Conservation (phyloP, 208 protist species). For the Crithidia mellificae region DNA sequence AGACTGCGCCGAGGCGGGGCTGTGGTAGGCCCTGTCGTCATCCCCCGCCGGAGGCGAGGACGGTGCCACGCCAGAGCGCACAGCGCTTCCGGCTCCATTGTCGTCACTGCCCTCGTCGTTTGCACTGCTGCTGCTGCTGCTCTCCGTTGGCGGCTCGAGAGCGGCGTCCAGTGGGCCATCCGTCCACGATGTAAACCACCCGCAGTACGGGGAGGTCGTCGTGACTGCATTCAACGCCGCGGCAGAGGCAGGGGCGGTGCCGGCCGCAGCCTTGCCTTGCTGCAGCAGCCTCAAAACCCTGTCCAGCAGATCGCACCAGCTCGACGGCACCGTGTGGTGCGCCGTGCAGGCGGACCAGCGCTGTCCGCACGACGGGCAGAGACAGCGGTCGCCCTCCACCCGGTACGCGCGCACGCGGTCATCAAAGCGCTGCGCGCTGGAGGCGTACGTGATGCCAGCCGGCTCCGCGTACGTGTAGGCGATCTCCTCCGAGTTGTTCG, state of each 20-base stretch:
- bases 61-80: too few relatives aligned
- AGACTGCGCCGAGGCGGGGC: conserved; percentile 19
- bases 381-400: conserved; percentile 21
- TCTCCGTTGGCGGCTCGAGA: too few relatives aligned
- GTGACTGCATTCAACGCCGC: too few relatives aligned
- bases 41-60: neutral
- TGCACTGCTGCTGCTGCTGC: too few relatives aligned
- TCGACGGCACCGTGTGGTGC: conserved; percentile 55
- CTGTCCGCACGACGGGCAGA: conserved; percentile 70
- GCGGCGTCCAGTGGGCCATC: conserved; percentile 4
- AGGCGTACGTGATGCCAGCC: conserved; percentile 16
- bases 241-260: too few relatives aligned
- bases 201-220: conserved; percentile 58
- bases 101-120: neutral
- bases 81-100: too few relatives aligned
- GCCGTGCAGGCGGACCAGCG: conserved; percentile 58
- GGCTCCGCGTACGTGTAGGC: conserved; percentile 17
- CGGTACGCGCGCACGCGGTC: conserved; percentile 4
- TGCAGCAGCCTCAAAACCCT: conserved; percentile 47
- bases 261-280: neutral
- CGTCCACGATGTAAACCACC: conserved; percentile 54
- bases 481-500: conserved; percentile 6
- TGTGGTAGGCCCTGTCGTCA: conserved; percentile 12
- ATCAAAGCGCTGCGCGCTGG: conserved; percentile 15
- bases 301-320: conserved; percentile 58